These are phyloP conservation scores for Rossbeevera mucosa DNA, from an alignment of 768 basidiomycete genomes.

Conservation along the genomic window DNA sequence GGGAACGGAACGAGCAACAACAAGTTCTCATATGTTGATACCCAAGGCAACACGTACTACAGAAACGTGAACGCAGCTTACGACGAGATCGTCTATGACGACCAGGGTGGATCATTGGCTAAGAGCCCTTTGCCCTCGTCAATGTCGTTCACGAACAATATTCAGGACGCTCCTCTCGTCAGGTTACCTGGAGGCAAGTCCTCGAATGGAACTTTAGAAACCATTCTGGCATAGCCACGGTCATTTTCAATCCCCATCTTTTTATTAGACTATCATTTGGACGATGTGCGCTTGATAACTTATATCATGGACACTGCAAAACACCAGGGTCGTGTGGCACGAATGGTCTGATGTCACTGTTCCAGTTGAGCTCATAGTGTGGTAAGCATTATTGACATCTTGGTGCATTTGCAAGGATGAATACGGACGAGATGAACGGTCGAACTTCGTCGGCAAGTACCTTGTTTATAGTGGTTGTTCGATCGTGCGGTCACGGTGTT, in stretches of 20 bases:
- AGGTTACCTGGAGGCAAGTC: constrained; percentile 36
- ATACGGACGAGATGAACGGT: too few species aligned
- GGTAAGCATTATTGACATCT: too few species aligned
- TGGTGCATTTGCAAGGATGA: too few species aligned
- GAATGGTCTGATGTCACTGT: too few species aligned
- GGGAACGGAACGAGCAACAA: constrained; percentile 73
- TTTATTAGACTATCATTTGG: constrained; percentile 2
- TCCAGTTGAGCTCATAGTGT: too few species aligned
- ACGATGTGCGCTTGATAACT: background rate
- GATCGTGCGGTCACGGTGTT: too few species aligned
- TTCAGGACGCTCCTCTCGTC: constrained; percentile 9
- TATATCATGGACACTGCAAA: constrained; percentile 8
- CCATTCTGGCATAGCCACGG: background rate
- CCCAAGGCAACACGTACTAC: constrained; percentile 55
- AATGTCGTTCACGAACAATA: background rate
- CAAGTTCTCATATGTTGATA: constrained; percentile 57
- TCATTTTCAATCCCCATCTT: background rate
- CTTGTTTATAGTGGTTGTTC: too few species aligned
- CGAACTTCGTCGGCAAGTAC: too few species aligned
- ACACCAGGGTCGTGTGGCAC: background rate
- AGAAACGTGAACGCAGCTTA: constrained; percentile 57
- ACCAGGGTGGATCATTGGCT: constrained; percentile 48
- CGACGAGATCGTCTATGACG: constrained; percentile 58
- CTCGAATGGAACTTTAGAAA: background rate
- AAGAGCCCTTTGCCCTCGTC: constrained; percentile 8